These are phyloP conservation scores for Rutstroemia sp. DNA, from an alignment of 2,329 filamentous ascomycete genomes.

Conservation along the genomic window DNA sequence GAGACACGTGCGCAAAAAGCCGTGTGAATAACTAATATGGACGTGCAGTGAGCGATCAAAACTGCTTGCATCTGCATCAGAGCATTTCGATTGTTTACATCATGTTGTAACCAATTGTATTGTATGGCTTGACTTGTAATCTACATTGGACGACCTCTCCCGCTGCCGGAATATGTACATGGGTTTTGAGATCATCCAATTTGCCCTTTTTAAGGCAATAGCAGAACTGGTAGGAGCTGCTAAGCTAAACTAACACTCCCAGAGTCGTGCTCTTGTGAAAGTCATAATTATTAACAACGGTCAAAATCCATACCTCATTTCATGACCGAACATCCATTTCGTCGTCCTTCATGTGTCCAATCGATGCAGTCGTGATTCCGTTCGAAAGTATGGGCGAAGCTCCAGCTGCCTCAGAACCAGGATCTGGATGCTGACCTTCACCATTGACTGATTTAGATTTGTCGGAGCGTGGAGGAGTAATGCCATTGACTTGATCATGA, in stretches of 20 bases:
- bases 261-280: not conserved
- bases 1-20: not conserved
- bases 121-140: not conserved
- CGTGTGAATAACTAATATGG: not conserved
- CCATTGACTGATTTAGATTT: slow-evolving; percentile 25
- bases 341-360: not conserved
- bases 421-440: slow-evolving; percentile 1
- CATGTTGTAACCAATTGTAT: not conserved
- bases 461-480: slow-evolving; percentile 27
- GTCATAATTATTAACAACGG: not conserved
- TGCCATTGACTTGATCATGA: slow-evolving; percentile 21
- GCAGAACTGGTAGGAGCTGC: not conserved
- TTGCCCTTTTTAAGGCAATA: not conserved
- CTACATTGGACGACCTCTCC: not conserved
- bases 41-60: not conserved
- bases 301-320: not conserved
- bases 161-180: not conserved
- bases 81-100: not conserved
- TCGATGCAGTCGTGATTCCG: not conserved
- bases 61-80: not conserved
- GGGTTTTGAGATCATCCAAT: not conserved
- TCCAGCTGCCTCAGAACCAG: not conserved
- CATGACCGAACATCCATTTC: not conserved
- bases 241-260: not conserved
- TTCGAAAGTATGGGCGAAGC: not conserved